Base-by-base conservation (phyloP, 2,329 filamentous ascomycete species). In the Claviceps humidiphila region DNA sequence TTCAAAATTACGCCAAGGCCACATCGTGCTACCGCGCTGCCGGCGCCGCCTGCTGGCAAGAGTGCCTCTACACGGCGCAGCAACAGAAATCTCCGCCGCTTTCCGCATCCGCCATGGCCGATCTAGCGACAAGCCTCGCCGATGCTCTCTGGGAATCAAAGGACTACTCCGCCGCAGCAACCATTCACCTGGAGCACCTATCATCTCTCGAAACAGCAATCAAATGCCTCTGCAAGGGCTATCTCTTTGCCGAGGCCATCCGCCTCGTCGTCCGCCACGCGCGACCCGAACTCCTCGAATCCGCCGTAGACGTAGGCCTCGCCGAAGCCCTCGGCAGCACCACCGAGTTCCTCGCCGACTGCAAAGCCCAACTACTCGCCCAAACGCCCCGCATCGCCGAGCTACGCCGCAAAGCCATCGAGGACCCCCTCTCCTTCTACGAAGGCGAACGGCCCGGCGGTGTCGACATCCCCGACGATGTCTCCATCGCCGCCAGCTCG, bases 271-370 rank as follows among this genome's bases (percentile, higher is more conserved):
- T 79, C 4, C 74, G 84, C 3, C 77, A 80, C 55, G 69, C 71
- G 2, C 76, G 80, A 16, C 69, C 78, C 0, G 72, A 81, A 1
- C 76, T 94, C 5, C 76, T 97, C 38, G 69, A 68, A 5, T 69
- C 76, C 0, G 78, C 87, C 51, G 76, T 98, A 14, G 91, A 98
- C 63, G 68, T 78, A 0, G 87, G 86, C 1, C 80, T 98, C 5
- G 78, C 83, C 4, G 91, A 97, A 53, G 82, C 87, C 1, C 82
- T 93, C 53, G 84, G 85, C 22, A 81, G 80, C 51, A 90, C 85
- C 61, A 95, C 89, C 1, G 93, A 97, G 64, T 82, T 97, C 54
- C 80, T 98, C 11, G 89, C 93, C 1, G 93, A 98, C 66, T 97
- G 91, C 78, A 89, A 88, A 65, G 75, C 75, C 0, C 93, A 98